phyloP scores from a whole-genome alignment of 805 yeast species.

The Wickerhamomyces hampshirensis region DNA sequence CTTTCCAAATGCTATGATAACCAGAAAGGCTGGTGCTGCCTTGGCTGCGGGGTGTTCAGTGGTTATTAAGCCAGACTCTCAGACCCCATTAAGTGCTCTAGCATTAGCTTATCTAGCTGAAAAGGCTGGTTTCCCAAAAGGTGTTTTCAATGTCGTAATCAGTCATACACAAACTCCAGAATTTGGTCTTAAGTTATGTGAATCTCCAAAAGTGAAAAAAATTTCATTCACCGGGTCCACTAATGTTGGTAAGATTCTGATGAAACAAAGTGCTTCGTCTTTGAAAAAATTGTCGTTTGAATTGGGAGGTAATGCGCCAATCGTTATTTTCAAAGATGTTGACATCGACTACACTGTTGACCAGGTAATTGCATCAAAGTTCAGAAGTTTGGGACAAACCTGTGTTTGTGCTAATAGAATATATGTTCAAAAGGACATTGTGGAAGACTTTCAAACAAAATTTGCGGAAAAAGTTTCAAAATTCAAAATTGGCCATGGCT shows the following conservation, averaged over 20 bases:
- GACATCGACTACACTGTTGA: constrained; percentile 52
- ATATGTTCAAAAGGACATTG: constrained; percentile 47
- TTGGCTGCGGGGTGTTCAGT: constrained; percentile 63
- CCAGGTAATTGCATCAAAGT: constrained; percentile 48
- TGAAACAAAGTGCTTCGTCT: constrained; percentile 52
- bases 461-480: constrained; percentile 40
- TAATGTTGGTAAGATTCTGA: constrained; percentile 52
- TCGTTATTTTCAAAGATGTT: constrained; percentile 57
- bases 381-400: constrained; percentile 60
- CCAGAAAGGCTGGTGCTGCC: constrained; percentile 62
- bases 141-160: constrained; percentile 48
- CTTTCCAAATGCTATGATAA: constrained; percentile 67
- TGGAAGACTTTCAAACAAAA: constrained; percentile 42
- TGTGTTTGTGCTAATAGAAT: constrained; percentile 61
- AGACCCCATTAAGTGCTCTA: constrained; percentile 56
- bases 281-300: constrained; percentile 59
- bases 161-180: constrained; percentile 48
- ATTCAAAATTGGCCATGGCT: constrained; percentile 54
- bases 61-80: constrained; percentile 56
- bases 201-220: constrained; percentile 45
- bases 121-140: constrained; percentile 58
- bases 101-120: constrained; percentile 52
- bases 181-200: constrained; percentile 47
- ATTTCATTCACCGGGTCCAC: constrained; percentile 65
- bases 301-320: constrained; percentile 66